Evolutionary conservation across 2,329 filamentous ascomycete species (phyloP).

Genomic region (Verticillium klebahnii): DNA sequence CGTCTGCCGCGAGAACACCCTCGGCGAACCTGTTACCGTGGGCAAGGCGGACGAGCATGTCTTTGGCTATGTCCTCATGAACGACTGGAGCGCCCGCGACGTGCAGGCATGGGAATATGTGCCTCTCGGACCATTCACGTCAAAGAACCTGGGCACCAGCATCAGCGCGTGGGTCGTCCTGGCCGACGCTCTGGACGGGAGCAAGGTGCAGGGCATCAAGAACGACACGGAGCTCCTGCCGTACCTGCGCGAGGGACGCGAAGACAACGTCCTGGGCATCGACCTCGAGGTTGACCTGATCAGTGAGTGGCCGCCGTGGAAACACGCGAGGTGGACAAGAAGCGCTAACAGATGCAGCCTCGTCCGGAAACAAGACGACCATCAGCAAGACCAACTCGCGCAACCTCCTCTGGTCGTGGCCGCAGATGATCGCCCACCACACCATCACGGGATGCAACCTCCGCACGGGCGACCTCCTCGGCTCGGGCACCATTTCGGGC

Average conservation of each 20-base stretch:
- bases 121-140: conserved; percentile 58
- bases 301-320: conserved; percentile 24
- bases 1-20: conserved; percentile 58
- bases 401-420: conserved; percentile 70
- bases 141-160: conserved; percentile 56
- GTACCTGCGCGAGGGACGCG: conserved; percentile 40
- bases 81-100: conserved; percentile 61
- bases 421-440: conserved; percentile 81
- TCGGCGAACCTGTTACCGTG: conserved; percentile 64
- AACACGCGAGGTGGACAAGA: accelerated
- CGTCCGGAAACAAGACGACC: conserved; percentile 22
- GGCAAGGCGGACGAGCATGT: conserved; percentile 64
- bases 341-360: conserved; percentile 18
- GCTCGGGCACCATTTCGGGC: conserved; percentile 72
- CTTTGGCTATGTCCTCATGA: conserved; percentile 64
- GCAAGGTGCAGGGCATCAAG: conserved; percentile 14
- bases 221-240: conserved; percentile 29
- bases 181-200: conserved; percentile 46
- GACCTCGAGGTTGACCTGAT: conserved; percentile 32
- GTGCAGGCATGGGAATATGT: conserved; percentile 59
- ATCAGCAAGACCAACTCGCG: conserved; percentile 22
- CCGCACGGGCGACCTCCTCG: conserved; percentile 68
- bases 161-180: conserved; percentile 61
- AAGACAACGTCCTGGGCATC: conserved; percentile 29
- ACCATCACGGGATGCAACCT: conserved; percentile 73